Percentiles rank a stretch among this genome's conserved stretches.
Evolutionary conservation across 176 grass and related monocot species (phyloP).

Genomic region (Triticum monococcum): DNA sequence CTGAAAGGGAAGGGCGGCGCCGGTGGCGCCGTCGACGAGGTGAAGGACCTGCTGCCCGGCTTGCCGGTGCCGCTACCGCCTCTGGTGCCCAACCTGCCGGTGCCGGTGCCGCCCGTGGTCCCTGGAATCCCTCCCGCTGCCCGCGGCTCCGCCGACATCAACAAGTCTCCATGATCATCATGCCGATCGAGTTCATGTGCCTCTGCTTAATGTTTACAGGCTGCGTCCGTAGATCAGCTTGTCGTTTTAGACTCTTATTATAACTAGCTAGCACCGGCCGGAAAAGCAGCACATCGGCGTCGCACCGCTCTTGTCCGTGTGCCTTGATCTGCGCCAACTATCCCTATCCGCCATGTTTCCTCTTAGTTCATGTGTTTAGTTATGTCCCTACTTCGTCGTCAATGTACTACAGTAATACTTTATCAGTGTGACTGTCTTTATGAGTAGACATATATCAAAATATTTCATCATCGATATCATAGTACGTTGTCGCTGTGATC

Average conservation of each 20-base stretch:
- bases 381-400: neutral
- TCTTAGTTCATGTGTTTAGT: neutral
- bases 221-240: no score
- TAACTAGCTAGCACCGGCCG: no score
- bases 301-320: no score
- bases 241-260: no score
- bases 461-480: no score
- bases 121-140: conserved; percentile 10
- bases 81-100: neutral
- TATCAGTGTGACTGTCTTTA: no score
- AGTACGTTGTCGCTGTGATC: no score
- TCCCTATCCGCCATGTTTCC: neutral
- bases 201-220: no score
- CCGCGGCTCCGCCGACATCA: neutral
- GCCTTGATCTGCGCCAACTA: no score
- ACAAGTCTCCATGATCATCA: neutral
- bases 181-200: neutral
- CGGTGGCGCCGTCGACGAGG: neutral
- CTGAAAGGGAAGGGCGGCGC: neutral
- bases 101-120: neutral
- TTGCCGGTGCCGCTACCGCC: neutral
- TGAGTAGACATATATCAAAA: no score
- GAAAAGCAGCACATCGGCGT: no score
- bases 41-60: neutral
- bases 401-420: neutral